Evolutionary conservation across 192 early-diverging fungal species (phyloP), one percentile per base, ranked within the genome.

Genomic region (Ambispora gerdemannii): DNA sequence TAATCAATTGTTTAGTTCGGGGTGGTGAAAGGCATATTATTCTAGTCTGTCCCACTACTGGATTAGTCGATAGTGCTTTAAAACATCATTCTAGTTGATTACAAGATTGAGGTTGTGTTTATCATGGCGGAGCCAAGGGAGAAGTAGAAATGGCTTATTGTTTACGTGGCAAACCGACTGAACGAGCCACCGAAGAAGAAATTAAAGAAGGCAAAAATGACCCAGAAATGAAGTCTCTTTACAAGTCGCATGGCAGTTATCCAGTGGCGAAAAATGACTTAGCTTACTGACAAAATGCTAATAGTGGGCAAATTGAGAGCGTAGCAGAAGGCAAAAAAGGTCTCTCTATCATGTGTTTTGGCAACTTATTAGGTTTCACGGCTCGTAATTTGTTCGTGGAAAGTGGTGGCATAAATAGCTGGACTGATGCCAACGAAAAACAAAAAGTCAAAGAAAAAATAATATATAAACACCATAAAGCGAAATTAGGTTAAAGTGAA

Each of bases 31-130:
- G 53, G 24, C 53, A 55, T 20, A 55, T 55, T 55, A 55, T 55
- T 20, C 25, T 55, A 55, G 53, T 55, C n/a, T 55, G 53, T 55
- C 53, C 53, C 24, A 55, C 53, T 55, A 55, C 53, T 20, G 53
- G 53, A 55, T 20, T 55, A 55, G 53, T 25, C 4, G 53, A 55
- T 22, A 55, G 53, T 55, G 53, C 53, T 55, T 55, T 22, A 22
- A 55, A 55, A 55, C 53, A 55, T 20, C 53, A 55, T 55, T 22
- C 53, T 20, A 25, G 53, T 55, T 55, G 53, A 55, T 20, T 55
- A 4, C 53, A 55, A 55, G 25, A 25, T 17, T 55, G 53, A 55
- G 53, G 53, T 22, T 55, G 53, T 55, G 53, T 20, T 22, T 55
- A 55, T 55, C 53, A 55, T 22, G 53, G 53, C n/a, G 53, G 53